Evolutionary conservation across 192 early-diverging fungal genomes (phyloP).

Genomic region (Pilobolus umbonatus): DNA sequence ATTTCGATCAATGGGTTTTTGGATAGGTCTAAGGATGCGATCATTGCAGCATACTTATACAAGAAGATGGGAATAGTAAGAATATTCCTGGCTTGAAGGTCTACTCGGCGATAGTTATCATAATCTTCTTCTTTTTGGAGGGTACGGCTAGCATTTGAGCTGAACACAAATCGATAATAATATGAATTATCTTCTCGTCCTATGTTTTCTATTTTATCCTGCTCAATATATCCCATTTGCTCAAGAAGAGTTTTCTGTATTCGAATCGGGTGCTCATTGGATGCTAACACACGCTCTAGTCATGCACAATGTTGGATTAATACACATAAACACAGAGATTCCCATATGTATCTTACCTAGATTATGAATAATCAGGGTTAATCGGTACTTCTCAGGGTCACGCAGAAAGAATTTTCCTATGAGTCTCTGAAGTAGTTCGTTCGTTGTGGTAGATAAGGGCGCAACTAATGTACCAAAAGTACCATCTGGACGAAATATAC

Average conservation of each 20-base stretch:
- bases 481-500: conserved; percentile 73
- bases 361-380: conserved; percentile 18
- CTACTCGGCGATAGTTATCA: conserved; percentile 52
- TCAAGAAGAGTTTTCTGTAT: conserved; percentile 71
- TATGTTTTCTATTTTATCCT: conserved; percentile 72
- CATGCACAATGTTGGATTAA: conserved; percentile 59
- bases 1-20: conserved; percentile 76
- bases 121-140: conserved; percentile 37
- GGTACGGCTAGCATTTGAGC: conserved; percentile 34
- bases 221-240: conserved; percentile 73
- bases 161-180: conserved; percentile 74
- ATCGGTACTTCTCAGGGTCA: conserved; percentile 49
- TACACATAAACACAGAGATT: conserved; percentile 6
- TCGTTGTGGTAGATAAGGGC: conserved; percentile 60
- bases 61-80: conserved; percentile 76
- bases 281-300: conserved; percentile 64
- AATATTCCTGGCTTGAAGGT: conserved; percentile 66
- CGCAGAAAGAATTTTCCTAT: conserved; percentile 80
- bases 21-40: conserved; percentile 74
- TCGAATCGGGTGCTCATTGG: conserved; percentile 66
- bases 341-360: conserved; percentile 8
- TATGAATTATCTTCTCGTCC: conserved; percentile 86
- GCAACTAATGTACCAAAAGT: conserved; percentile 79
- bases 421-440: conserved; percentile 68
- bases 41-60: conserved; percentile 63